Conservation (phyloP, 202 grass and related monocot genomes). For the Setaria viridis region DNA sequence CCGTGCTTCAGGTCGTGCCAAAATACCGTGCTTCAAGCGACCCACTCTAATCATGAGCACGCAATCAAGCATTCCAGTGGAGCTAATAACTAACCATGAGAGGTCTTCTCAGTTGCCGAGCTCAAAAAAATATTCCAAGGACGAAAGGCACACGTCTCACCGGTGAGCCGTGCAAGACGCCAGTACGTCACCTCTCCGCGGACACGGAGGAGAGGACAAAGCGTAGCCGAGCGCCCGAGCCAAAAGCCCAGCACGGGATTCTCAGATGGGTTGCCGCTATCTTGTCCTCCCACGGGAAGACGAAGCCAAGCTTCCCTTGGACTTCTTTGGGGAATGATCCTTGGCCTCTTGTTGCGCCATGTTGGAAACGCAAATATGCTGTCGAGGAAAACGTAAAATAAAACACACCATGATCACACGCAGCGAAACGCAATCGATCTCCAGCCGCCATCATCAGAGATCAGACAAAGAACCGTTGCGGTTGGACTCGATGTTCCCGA, state of each 20-base stretch:
- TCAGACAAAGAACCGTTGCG: constrained; percentile 8
- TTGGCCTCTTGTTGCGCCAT: constrained; percentile 21
- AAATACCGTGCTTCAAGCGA: no score
- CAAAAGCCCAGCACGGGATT: constrained; percentile 40
- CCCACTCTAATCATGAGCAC: no score
- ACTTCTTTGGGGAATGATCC: constrained; percentile 11
- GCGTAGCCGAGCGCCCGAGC: not conserved
- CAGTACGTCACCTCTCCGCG: not conserved
- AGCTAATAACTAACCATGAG: no score
- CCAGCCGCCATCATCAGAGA: not conserved
- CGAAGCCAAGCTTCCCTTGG: constrained; percentile 4
- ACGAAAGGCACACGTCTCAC: not conserved
- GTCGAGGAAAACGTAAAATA: not conserved
- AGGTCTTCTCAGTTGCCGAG: no score
- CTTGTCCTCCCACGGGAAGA: not conserved
- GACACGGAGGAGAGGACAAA: not conserved
- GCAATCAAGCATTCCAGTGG: no score
- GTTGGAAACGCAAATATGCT: constrained; percentile 40
- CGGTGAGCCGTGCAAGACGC: constrained; percentile 14
- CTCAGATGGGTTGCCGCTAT: constrained; percentile 44
- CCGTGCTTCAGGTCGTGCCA: no score
- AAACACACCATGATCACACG: not conserved
- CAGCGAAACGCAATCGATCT: not conserved
- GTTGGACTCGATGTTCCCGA: constrained; percentile 39
- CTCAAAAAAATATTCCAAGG: not conserved